Base-by-base conservation (phyloP, 1,139 yeast genomes). In the Protomyces arabidopsidicola region DNA sequence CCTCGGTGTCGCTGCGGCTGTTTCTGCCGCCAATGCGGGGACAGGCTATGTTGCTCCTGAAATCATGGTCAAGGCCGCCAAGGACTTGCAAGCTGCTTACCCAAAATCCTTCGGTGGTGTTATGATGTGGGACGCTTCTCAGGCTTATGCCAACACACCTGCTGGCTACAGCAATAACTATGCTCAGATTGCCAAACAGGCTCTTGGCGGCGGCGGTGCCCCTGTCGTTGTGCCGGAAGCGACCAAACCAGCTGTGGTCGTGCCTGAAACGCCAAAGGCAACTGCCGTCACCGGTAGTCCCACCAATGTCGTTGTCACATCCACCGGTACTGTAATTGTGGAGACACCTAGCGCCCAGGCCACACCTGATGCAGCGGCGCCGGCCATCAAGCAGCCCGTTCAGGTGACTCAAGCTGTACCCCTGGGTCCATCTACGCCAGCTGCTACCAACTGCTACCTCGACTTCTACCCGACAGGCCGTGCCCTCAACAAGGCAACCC, bases 71-170 rank as follows among this genome's bases (percentile, higher is more conserved):
- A 75, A 79, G 55, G 70, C 76, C 53, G 74, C 77, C 60, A 70
- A 79, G 8, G 62, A 39, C 16, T 42, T 58, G n/a, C 52, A 58
- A 20, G 22, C 62, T 12, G 24, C 53, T 8, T 58, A 58, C 27
- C 62, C 62, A 3, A 45, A 31, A 38, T 74, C 81, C 63, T 88
- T 90, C 71, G 97, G 95, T 68, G 97, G 97, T 73, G 81, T 90
- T 70, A 84, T 88, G 77, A 76, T 90, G 67, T 90, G 97, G 97
- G 97, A 90, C 75, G 96, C 96, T 62, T 86, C 95, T 63, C 90
- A 87, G 74, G 90, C 87, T 16, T 82, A 79, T 72, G 72, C 79
- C 22, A 89, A 88, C 72, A 59, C 64, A 18, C 74, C 72, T 34
- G 39, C 65, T 20, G 77, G 78, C 57, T 58, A 58, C 52, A 85